Evolutionary conservation across 139 green algal genomes (phyloP), one percentile per base, ranked within the genome.

Genomic region (Tetraselmis striata): DNA sequence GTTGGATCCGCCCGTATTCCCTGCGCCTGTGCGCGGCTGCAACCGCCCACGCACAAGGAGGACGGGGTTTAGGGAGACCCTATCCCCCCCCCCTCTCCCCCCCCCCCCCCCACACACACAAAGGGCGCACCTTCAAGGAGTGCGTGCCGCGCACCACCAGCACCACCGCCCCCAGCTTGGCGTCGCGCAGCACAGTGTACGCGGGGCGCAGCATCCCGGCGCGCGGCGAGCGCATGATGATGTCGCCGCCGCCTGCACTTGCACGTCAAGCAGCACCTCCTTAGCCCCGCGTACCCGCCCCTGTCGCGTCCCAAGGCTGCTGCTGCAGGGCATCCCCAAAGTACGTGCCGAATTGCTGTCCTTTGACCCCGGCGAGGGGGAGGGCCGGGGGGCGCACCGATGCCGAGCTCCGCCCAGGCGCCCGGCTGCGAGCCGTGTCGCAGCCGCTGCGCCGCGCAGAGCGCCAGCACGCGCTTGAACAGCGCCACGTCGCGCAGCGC

Each of bases 81-180:
- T n/a, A n/a, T n/a, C n/a, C n/a, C n/a, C n/a, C n/a, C n/a, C n/a
- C n/a, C n/a, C n/a, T n/a, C n/a, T n/a, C n/a, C n/a, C n/a, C n/a
- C n/a, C n/a, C n/a, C n/a, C n/a, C n/a, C n/a, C n/a, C n/a, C n/a
- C n/a, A n/a, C n/a, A n/a, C n/a, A n/a, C n/a, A n/a, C n/a, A n/a
- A n/a, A n/a, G n/a, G n/a, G n/a, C n/a, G n/a, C n/a, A 67, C 94
- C 81, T 93, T 94, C 77, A 95, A 87, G 1, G 87, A 92, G 79
- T 96, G 89, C 0, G 95, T 98, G 59, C 95, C 95, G 0, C 95
- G 83, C 18, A 98, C 89, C 30, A 87, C 90, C 83, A 98, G 86
- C 77, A 97, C 87, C 2, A 98, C 84, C 24, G 31, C 76, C 11
- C 85, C 59, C 76, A 92, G 81, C 27, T 78, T 11, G 0, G 79